Base-by-base conservation (phyloP, 2,329 filamentous ascomycete species). In the Phoma sp. region DNA sequence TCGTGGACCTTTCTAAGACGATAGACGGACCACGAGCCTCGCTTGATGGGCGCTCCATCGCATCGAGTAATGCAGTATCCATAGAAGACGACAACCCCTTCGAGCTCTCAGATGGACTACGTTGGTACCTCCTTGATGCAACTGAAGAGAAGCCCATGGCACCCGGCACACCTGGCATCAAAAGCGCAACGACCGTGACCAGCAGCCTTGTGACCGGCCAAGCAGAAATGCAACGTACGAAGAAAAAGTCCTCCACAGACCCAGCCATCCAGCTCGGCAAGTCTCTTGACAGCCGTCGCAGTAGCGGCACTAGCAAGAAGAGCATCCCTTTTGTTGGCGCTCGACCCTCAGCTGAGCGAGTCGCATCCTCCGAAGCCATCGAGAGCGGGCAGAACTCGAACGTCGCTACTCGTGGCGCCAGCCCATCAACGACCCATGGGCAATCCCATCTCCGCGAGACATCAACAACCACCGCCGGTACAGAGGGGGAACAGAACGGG, bases 61-160 rank as follows among this genome's bases (percentile, higher is more conserved):
- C 78, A 15, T 86, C 84, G 61, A 85, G 85, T 55, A 82, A 78
- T 17, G 76, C 74, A 12, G 61, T 74, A 6, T 87, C 84, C 1
- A 77, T 85, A 19, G 92, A 96, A 62, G 92, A 96, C 60, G 95
- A 98, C 62, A 99, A 99, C 69, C 95, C 95, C 0, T 99, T 99
- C 74, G 93, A 97, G 67, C 83, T 99, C 12, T 96, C 92, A 0
- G 95, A 99, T 68, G 95, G 95, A 3, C 79, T 99, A 43, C 87
- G 94, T 31, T 99, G 95, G 95, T 98, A 97, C 76, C 84, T 99
- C 6, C 88, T 99, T 32, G 94, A 99, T 71, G 95, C 95, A 0
- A 84, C 86, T 2, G 95, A 99, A 76, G 95, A 99, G 76, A 97
- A 96, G 70, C 87, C 92, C 0, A 93, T 92, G 37, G 82, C 82